Base-by-base conservation (phyloP, 2,329 filamentous ascomycete species). In the Epichloe uncinata region DNA sequence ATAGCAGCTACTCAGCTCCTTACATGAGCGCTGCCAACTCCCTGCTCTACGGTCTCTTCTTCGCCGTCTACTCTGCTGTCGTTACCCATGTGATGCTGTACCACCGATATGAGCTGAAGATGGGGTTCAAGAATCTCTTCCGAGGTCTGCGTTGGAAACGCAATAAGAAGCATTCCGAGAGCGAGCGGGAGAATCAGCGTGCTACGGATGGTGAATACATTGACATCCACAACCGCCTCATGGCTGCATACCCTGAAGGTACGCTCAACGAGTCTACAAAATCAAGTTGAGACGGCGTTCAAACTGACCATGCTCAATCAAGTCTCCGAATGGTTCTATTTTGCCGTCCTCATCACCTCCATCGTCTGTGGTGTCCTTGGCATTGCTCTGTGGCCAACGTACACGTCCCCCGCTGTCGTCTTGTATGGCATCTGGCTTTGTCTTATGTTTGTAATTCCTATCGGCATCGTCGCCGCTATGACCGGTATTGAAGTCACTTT, bases 271-370 rank as follows among this genome's bases (percentile, higher is more conserved):
- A 20, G 13, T 7, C 35, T n/a, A 8, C 26, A 26, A 2, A 26
- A 26, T 26, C 26, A 26, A 26, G 26, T 26, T 26, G 26, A 26
- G 26, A 26, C 26, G 26, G 26, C 26, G 7, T 26, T 26, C 26
- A 26, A 26, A 26, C 26, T 26, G 26, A 26, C 26, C 26, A 26
- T 26, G 26, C 15, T 12, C 13, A 16, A 7, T 33, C 1, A 12
- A 53, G 68, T 71, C 0, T 70, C 72, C 0, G 69, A 73, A 44
- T 73, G 69, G 70, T 73, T 70, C 69, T 75, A 73, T 53, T 47
- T 67, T 13, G 50, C 62, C 7, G 55, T 58, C 5, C 60, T 66
- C 15, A 49, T 60, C 26, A 46, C 61, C 6, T 61, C 67, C 4
- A 54, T 68, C 26, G 56, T 58, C 12, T 48, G 67, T n/a, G 68